Evolutionary conservation across 768 basidiomycete genomes (phyloP).

Genomic region (Tulasnella calospora): DNA sequence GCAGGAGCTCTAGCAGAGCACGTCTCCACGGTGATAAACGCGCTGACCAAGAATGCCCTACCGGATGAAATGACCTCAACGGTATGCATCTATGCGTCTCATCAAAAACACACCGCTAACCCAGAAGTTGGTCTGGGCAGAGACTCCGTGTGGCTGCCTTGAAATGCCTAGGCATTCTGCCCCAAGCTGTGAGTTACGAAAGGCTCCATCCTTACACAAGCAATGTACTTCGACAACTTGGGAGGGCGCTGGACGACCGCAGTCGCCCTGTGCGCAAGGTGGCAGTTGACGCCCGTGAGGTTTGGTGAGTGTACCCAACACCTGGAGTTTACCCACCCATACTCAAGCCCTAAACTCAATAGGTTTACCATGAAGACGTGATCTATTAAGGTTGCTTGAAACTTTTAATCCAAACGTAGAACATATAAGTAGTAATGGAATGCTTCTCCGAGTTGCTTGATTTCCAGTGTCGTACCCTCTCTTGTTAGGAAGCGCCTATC

Average conservation of each 20-base stretch:
- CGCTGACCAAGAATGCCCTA: conserved; percentile 64
- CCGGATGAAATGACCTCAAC: conserved; percentile 9
- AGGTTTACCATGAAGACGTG: conserved; percentile 2
- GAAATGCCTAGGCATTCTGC: conserved; percentile 65
- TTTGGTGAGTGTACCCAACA: neutral
- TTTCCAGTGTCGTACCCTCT: conserved; percentile 55
- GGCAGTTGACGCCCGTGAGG: conserved; percentile 76
- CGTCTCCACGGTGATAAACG: conserved; percentile 61
- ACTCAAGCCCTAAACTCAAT: neutral
- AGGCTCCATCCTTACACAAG: conserved; percentile 75
- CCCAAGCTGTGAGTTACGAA: conserved; percentile 73
- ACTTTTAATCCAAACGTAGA: conserved; percentile 39
- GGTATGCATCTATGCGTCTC: neutral
- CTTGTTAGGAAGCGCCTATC: conserved; percentile 53
- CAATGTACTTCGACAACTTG: conserved; percentile 67
- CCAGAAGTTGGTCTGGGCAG: conserved; percentile 40
- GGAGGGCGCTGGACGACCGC: conserved; percentile 80
- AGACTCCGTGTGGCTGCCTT: conserved; percentile 71
- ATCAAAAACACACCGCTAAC: neutral
- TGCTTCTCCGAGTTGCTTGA: conserved; percentile 66
- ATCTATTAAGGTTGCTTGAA: neutral
- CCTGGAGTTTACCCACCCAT: neutral
- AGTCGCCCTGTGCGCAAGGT: conserved; percentile 75
- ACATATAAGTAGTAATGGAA: conserved; percentile 83
- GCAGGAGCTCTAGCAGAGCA: conserved; percentile 54